Conservation (phyloP, 2,329 filamentous ascomycete species). For the Ramularia endophylla region DNA sequence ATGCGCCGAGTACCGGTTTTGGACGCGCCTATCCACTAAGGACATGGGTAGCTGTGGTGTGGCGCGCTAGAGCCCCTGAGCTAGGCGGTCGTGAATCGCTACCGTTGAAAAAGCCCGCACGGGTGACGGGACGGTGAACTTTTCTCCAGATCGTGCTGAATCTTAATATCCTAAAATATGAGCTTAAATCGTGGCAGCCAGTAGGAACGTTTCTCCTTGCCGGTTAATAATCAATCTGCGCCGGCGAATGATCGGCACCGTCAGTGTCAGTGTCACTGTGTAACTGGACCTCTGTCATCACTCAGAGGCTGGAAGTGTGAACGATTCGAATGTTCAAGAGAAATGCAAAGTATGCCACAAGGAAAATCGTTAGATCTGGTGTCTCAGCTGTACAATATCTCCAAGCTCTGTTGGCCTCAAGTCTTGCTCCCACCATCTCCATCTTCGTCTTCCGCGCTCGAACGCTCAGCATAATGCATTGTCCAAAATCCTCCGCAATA, state of each 20-base stretch:
- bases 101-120: background rate
- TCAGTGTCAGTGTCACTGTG: too few species aligned
- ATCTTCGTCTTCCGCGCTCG: slow-evolving; percentile 3
- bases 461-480: slow-evolving; percentile 6
- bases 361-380: background rate
- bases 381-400: slow-evolving; percentile 1
- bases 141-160: background rate
- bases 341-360: too few species aligned
- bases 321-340: too few species aligned
- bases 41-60: background rate
- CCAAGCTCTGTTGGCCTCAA: slow-evolving; percentile 3
- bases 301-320: too few species aligned
- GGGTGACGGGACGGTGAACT: slow-evolving; percentile 2
- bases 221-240: too few species aligned
- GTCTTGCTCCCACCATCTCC: too few species aligned
- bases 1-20: too few species aligned
- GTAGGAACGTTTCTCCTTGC: too few species aligned
- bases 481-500: too few species aligned
- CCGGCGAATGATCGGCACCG: too few species aligned
- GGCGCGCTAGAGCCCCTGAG: slow-evolving; percentile 1
- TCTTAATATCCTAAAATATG: slow-evolving; percentile 4
- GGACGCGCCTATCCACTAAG: too few species aligned
- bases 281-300: too few species aligned
- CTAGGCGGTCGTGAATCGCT: slow-evolving; percentile 1
- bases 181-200: slow-evolving; percentile 3